These are phyloP conservation scores for Trichoderma virens DNA, from an alignment of 495 filamentous ascomycete species.

Conservation along the genomic window DNA sequence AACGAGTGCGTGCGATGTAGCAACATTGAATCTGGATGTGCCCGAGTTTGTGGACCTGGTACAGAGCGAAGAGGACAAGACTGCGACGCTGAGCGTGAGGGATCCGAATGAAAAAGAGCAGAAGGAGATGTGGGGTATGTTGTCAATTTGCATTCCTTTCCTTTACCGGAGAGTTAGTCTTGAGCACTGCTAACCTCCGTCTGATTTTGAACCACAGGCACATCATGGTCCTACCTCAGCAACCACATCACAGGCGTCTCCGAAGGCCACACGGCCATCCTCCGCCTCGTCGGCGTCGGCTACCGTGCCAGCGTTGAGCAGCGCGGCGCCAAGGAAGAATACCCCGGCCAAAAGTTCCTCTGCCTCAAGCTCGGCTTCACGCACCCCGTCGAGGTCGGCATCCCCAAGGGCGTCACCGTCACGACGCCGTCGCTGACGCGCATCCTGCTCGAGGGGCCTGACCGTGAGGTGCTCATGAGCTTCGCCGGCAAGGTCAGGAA, in stretches of 20 bases:
- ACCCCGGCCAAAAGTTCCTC: constrained; percentile 78
- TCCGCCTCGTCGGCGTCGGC: constrained; percentile 92
- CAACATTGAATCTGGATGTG: constrained; percentile 52
- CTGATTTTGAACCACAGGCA: constrained; percentile 47
- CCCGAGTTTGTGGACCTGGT: constrained; percentile 64
- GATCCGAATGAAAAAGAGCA: constrained; percentile 61
- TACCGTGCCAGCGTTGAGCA: constrained; percentile 84
- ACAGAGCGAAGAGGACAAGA: constrained; percentile 50
- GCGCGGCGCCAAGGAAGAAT: constrained; percentile 62
- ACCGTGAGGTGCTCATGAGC: constrained; percentile 77
- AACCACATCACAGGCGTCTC: constrained; percentile 88
- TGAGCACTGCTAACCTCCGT: not conserved
- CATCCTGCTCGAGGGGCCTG: constrained; percentile 78
- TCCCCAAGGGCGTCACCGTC: constrained; percentile 77
- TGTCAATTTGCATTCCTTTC: not conserved
- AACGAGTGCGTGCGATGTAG: constrained; percentile 1
- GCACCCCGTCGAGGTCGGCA: constrained; percentile 80
- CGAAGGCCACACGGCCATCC: constrained; percentile 88
- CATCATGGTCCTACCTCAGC: constrained; percentile 78
- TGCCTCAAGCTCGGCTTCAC: constrained; percentile 92
- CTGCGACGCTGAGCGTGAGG: constrained; percentile 57
- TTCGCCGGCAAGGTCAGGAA: constrained; percentile 82
- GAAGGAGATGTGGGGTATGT: constrained; percentile 95
- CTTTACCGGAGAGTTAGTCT: not conserved
- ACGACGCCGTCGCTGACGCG: constrained; percentile 89